Conservation (phyloP, 202 grass and related monocot species). For the Carex sylvatica region DNA sequence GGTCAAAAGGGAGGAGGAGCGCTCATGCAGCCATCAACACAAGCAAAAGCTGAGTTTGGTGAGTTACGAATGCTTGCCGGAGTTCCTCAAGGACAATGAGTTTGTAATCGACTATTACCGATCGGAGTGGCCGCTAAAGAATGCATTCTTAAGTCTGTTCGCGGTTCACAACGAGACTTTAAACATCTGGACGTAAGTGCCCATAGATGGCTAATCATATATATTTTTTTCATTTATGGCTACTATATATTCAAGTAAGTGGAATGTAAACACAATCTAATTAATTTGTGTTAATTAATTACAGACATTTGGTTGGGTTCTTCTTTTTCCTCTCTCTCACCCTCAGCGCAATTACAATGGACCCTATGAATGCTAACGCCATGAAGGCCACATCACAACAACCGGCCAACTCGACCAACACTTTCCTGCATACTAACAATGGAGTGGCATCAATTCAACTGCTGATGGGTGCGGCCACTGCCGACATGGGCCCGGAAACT, state of each 20-base stretch:
- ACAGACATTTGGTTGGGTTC: constrained; percentile 81
- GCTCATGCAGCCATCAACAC: neutral
- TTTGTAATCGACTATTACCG: constrained; percentile 77
- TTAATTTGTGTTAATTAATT: neutral
- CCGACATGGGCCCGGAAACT: neutral
- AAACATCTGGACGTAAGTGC: constrained; percentile 82
- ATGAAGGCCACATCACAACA: neutral
- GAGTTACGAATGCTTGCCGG: constrained; percentile 33
- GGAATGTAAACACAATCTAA: neutral
- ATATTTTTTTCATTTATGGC: too few species aligned
- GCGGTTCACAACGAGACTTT: constrained; percentile 84
- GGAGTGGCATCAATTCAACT: constrained; percentile 9
- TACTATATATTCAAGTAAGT: too few species aligned
- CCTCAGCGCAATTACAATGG: constrained; percentile 40
- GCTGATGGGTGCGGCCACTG: constrained; percentile 19
- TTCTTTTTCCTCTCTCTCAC: constrained; percentile 76
- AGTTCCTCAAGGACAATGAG: constrained; percentile 85
- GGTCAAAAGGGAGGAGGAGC: neutral
- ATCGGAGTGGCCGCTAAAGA: constrained; percentile 72
- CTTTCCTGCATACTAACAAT: neutral
- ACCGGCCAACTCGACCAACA: constrained; percentile 19
- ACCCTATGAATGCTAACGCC: constrained; percentile 25
- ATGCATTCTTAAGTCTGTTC: constrained; percentile 70
- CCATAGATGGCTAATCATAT: neutral
- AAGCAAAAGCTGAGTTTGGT: neutral